phyloP scores from a whole-genome alignment of 2,329 filamentous ascomycete species.

The Botrytis galanthina region DNA sequence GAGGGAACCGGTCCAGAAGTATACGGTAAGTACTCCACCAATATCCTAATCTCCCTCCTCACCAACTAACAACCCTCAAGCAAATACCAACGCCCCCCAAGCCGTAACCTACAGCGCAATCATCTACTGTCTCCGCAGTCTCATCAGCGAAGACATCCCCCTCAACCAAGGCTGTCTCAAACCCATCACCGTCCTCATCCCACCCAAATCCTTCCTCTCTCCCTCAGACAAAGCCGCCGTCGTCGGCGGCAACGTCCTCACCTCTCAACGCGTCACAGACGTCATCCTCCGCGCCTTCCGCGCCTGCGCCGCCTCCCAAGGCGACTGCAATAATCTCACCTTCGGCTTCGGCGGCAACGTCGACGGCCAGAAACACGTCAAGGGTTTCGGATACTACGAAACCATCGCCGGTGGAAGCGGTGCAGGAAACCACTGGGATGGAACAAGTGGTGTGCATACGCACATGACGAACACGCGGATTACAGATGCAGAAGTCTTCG shows the following conservation, averaged over 20 bases:
- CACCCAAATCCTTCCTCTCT: constrained; percentile 68
- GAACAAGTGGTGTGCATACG: constrained; percentile 70
- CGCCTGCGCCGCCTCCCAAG: constrained; percentile 75
- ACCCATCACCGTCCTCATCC: constrained; percentile 72
- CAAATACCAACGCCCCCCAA: constrained; percentile 76
- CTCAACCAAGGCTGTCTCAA: constrained; percentile 82
- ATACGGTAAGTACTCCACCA: constrained; percentile 51
- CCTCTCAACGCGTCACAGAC: constrained; percentile 77
- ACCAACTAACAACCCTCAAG: constrained; percentile 35
- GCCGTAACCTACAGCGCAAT: constrained; percentile 82
- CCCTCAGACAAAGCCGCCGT: constrained; percentile 76
- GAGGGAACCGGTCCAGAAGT: constrained; percentile 76
- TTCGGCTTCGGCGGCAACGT: constrained; percentile 76
- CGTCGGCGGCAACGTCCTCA: constrained; percentile 80
- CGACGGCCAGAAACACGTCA: constrained; percentile 55
- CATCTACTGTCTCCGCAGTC: constrained; percentile 78
- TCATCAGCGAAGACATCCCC: constrained; percentile 79
- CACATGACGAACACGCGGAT: constrained; percentile 86
- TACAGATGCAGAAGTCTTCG: constrained; percentile 76
- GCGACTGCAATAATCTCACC: constrained; percentile 81
- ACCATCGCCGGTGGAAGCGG: constrained; percentile 78
- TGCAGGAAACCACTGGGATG: constrained; percentile 70
- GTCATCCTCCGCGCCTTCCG: constrained; percentile 78
- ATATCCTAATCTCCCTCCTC: neutral
- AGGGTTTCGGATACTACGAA: constrained; percentile 84